phyloP scores from a whole-genome alignment of 257 asterid genomes.

The Osmanthus fragrans region DNA sequence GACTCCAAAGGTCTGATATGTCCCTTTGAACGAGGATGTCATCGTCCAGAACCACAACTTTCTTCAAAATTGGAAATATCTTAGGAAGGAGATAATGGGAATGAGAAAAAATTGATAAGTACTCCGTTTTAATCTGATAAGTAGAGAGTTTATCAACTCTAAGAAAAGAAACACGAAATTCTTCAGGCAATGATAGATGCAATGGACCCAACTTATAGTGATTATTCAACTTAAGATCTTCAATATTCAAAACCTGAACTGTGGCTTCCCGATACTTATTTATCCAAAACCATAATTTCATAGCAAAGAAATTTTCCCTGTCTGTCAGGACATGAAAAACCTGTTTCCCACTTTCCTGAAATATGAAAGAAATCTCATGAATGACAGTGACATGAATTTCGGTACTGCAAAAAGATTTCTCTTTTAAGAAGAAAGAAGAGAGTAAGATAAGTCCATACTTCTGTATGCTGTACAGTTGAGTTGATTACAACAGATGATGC shows the following conservation, averaged over 20 bases:
- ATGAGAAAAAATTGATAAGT: conserved; percentile 76
- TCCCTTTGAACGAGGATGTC: conserved; percentile 86
- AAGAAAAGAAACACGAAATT: conserved; percentile 79
- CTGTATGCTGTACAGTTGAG: conserved; percentile 75
- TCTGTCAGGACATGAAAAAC: conserved; percentile 94
- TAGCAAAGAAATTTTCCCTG: conserved; percentile 79
- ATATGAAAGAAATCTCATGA: conserved; percentile 26
- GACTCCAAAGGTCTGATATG: conserved; percentile 82
- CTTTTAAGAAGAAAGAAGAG: conserved; percentile 11
- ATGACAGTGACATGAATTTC: conserved; percentile 16
- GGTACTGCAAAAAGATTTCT: conserved; percentile 12
- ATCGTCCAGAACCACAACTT: conserved; percentile 88
- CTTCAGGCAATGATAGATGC: conserved; percentile 79
- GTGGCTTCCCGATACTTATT: conserved; percentile 74
- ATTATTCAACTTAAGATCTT: conserved; percentile 60
- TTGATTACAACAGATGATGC: conserved; percentile 86
- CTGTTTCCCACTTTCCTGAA: conserved; percentile 74
- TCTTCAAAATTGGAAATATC: conserved; percentile 65
- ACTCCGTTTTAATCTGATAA: conserved; percentile 56
- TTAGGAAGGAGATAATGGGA: conserved; percentile 86
- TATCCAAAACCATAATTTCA: conserved; percentile 77
- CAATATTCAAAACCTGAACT: conserved; percentile 84
- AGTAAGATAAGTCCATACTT: conserved; percentile 48
- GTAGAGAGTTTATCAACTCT: conserved; percentile 58
- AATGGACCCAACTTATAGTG: conserved; percentile 45